A percentile compares a stretch with the other conserved stretches of the same genome.
Conservation (phyloP, 2,329 filamentous ascomycete genomes). For the Hymenoscyphus repandus region DNA sequence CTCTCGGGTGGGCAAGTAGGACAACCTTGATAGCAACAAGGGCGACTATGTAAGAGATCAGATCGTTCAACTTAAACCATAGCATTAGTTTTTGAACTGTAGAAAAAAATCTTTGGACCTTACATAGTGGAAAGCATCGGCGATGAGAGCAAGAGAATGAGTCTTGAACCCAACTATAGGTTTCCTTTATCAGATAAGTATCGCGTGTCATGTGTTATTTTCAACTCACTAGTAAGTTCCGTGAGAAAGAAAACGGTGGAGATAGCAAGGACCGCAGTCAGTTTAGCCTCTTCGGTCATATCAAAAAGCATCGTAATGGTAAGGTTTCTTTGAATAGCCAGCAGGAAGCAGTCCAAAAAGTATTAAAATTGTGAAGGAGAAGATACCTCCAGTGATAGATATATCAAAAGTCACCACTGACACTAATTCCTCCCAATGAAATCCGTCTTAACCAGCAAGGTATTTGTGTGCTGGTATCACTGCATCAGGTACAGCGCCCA, state of each 20-base stretch:
- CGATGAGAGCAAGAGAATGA: constrained; percentile 64
- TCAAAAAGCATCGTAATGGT: too few species aligned
- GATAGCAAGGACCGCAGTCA: constrained; percentile 38
- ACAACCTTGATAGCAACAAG: constrained; percentile 56
- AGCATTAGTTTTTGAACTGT: background rate
- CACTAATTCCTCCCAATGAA: too few species aligned
- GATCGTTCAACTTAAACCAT: constrained; percentile 55
- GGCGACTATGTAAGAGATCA: constrained; percentile 64
- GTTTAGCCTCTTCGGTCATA: constrained; percentile 5
- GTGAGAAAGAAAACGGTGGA: constrained; percentile 41
- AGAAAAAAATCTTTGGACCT: background rate
- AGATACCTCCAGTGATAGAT: too few species aligned
- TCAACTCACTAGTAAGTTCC: constrained; percentile 39
- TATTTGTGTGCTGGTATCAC: too few species aligned
- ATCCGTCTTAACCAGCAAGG: too few species aligned
- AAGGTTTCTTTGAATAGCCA: too few species aligned
- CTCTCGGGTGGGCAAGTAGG: too few species aligned
- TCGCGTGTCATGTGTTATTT: background rate
- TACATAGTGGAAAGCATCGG: constrained; percentile 77
- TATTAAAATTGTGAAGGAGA: too few species aligned
- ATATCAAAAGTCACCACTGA: too few species aligned
- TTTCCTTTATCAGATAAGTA: background rate
- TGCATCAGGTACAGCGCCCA: too few species aligned
- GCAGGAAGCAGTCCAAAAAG: too few species aligned
- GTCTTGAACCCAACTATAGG: constrained; percentile 61